phyloP scores from a whole-genome alignment of 257 asterid species.

The Primulina eburnea region DNA sequence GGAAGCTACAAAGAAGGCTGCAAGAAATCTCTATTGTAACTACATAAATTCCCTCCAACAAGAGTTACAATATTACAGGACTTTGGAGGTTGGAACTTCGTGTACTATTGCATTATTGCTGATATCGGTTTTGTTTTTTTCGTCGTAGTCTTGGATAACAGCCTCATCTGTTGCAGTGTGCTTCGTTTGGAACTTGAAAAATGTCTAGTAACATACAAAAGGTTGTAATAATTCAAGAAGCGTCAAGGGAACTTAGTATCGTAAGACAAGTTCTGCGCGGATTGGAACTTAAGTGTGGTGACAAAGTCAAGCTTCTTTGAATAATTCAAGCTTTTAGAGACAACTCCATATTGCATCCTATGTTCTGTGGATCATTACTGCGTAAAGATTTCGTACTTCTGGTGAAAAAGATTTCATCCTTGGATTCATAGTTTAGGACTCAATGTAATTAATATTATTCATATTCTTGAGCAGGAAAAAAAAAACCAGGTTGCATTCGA shows the following conservation, averaged over 20 bases:
- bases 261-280: constrained; percentile 25
- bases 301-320: constrained; percentile 38
- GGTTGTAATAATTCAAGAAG: constrained; percentile 48
- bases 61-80: background rate
- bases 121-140: background rate
- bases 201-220: constrained; percentile 33
- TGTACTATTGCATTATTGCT: no score
- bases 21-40: background rate
- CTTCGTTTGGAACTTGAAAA: constrained; percentile 2
- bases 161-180: constrained; percentile 10
- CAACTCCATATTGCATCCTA: background rate
- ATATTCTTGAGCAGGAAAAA: constrained; percentile 14
- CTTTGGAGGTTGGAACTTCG: background rate
- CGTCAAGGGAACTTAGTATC: constrained; percentile 30
- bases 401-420: background rate
- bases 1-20: background rate
- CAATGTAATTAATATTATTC: background rate
- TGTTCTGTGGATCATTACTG: constrained; percentile 13
- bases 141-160: background rate
- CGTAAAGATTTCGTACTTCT: constrained; percentile 18
- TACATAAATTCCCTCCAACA: background rate
- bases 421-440: background rate
- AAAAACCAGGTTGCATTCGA: constrained; percentile 37
- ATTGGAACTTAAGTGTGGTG: constrained; percentile 34
- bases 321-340: constrained; percentile 34